A percentile compares a stretch with the other conserved stretches of the same genome.
phyloP scores from a whole-genome alignment of 2,329 filamentous ascomycete species.

The Purpureocillium lavendulum region DNA sequence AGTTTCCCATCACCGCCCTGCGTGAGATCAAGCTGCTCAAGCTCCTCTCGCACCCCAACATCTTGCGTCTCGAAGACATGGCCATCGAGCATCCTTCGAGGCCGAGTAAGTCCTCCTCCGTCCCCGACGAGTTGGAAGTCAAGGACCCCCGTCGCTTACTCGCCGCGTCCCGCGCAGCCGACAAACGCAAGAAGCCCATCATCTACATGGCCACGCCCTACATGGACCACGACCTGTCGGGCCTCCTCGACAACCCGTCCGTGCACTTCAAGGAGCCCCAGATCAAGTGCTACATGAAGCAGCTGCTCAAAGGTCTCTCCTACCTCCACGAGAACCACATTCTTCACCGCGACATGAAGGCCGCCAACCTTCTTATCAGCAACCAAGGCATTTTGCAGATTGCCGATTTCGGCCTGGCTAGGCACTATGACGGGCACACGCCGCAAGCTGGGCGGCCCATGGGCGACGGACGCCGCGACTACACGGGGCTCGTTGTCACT shows the following conservation, averaged over 20 bases:
- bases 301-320: constrained; percentile 78
- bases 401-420: constrained; percentile 89
- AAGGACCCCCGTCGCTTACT: background rate
- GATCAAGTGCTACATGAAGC: constrained; percentile 96
- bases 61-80: constrained; percentile 89
- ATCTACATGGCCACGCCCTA: constrained; percentile 99
- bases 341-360: constrained; percentile 97
- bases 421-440: constrained; percentile 81
- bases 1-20: constrained; percentile 96
- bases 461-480: constrained; percentile 79
- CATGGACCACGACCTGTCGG: constrained; percentile 98
- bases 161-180: constrained; percentile 34
- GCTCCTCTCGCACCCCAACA: constrained; percentile 83
- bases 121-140: background rate
- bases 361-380: constrained; percentile 92
- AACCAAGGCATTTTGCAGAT: constrained; percentile 92
- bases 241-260: constrained; percentile 87
- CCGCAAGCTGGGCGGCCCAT: constrained; percentile 71
- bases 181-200: constrained; percentile 73
- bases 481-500: constrained; percentile 94
- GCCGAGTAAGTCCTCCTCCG: constrained; percentile 37
- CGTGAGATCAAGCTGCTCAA: constrained; percentile 97
- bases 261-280: constrained; percentile 82
- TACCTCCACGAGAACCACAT: constrained; percentile 90
- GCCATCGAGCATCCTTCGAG: constrained; percentile 70